Conservation (phyloP, 2,329 filamentous ascomycete genomes). For the Coniochaeta hoffmannii region DNA sequence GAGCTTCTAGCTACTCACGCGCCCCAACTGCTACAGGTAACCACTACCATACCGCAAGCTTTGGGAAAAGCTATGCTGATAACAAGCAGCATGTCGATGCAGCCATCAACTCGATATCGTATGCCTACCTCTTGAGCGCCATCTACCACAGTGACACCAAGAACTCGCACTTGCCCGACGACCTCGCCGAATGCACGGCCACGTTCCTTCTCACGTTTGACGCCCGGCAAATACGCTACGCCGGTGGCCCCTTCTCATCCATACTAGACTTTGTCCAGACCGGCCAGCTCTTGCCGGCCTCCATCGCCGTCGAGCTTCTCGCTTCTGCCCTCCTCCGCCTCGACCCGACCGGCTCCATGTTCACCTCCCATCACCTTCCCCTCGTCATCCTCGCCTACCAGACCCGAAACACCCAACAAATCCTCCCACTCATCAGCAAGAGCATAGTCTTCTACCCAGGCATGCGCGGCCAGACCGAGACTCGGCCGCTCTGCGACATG, state of each 20-base stretch:
- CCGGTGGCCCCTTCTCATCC: constrained; percentile 31
- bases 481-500: constrained; percentile 36
- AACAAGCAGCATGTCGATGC: constrained; percentile 36
- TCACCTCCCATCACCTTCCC: constrained; percentile 56
- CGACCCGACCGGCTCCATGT: constrained; percentile 58
- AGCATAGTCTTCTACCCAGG: constrained; percentile 59
- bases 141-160: constrained; percentile 15
- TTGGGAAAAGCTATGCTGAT: not conserved
- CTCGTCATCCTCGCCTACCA: constrained; percentile 53
- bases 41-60: not conserved
- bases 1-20: constrained; percentile 25
- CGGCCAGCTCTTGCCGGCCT: constrained; percentile 12
- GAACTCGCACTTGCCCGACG: constrained; percentile 21
- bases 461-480: constrained; percentile 25
- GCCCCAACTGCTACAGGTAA: constrained; percentile 32
- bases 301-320: not conserved
- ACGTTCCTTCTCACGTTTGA: constrained; percentile 42
- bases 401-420: constrained; percentile 43
- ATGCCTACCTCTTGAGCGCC: constrained; percentile 38
- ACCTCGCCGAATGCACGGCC: constrained; percentile 31
- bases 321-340: constrained; percentile 52
- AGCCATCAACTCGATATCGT: constrained; percentile 41
- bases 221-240: constrained; percentile 44
- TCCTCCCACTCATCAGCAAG: constrained; percentile 55
- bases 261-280: constrained; percentile 33